Percentiles rank a stretch among this genome's conserved stretches.
Conservation (phyloP, 2,329 filamentous ascomycete genomes). For the Didymella pinodella region DNA sequence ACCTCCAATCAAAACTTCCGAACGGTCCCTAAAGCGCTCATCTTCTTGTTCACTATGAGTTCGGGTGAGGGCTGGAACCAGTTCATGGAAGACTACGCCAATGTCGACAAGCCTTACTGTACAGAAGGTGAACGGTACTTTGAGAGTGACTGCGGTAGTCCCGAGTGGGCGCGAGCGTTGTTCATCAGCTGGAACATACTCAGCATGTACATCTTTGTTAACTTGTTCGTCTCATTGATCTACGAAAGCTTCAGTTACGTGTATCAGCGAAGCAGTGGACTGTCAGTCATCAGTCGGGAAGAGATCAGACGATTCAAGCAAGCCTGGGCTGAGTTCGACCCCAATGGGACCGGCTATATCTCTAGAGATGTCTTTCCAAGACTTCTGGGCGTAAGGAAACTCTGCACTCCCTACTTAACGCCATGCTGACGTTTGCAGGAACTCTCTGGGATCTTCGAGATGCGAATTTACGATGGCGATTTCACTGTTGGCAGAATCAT, state of each 20-base stretch:
- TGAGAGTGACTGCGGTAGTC: conserved; percentile 90
- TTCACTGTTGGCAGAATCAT: conserved; percentile 87
- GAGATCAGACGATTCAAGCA: conserved; percentile 98
- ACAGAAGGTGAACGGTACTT: conserved; percentile 77
- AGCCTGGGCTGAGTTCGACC: conserved; percentile 95
- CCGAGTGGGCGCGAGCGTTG: conserved; percentile 83
- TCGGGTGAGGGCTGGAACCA: conserved; percentile 96
- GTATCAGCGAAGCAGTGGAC: conserved; percentile 93
- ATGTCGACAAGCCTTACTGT: conserved; percentile 80
- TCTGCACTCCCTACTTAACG: no score
- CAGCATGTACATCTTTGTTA: conserved; percentile 99
- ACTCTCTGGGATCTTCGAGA: conserved; percentile 93
- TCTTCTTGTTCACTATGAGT: conserved; percentile 91
- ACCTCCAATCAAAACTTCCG: conserved; percentile 87
- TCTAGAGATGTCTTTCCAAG: conserved; percentile 87
- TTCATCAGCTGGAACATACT: conserved; percentile 99
- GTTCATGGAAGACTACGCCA: conserved; percentile 94
- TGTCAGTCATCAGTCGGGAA: conserved; percentile 87
- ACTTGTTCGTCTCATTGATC: conserved; percentile 96
- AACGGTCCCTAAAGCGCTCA: conserved; percentile 90
- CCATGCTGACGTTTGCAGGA: conserved; percentile 58
- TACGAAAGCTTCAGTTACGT: conserved; percentile 99
- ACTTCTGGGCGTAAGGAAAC: conserved; percentile 72
- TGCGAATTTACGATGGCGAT: conserved; percentile 93
- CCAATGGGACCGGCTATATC: conserved; percentile 89